These are phyloP conservation scores for Apocynum venetum DNA, from an alignment of 257 asterid species.

Conservation along the genomic window DNA sequence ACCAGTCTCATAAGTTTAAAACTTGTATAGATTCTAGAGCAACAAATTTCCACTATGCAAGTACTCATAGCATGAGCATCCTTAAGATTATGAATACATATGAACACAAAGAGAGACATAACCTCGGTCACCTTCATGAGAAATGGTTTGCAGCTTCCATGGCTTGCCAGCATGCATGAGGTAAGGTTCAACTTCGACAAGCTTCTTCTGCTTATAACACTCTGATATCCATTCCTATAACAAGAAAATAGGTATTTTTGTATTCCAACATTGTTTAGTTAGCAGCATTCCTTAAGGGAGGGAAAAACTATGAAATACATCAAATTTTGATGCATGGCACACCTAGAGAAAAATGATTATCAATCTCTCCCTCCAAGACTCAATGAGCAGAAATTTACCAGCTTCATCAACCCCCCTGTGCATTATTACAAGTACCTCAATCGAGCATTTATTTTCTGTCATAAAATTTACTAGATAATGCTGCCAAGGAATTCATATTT, in stretches of 20 bases:
- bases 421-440: background rate
- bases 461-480: background rate
- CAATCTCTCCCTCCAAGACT: background rate
- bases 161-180: slow-evolving; percentile 94
- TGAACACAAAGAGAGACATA: background rate
- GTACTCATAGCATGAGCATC: background rate
- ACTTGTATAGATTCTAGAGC: background rate
- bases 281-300: background rate
- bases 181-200: slow-evolving; percentile 70
- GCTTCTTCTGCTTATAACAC: slow-evolving; percentile 61
- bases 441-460: no score
- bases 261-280: background rate
- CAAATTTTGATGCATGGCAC: background rate
- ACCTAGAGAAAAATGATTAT: background rate
- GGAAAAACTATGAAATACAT: background rate
- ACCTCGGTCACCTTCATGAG: slow-evolving; percentile 52
- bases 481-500: background rate
- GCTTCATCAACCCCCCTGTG: background rate
- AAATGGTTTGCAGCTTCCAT: slow-evolving; percentile 56
- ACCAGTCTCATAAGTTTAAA: background rate
- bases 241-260: background rate
- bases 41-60: background rate
- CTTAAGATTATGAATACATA: background rate
- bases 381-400: background rate
- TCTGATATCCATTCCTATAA: slow-evolving; percentile 81